Base-by-base conservation (phyloP, 179 eudicot genomes). In the Pouteria campechiana region DNA sequence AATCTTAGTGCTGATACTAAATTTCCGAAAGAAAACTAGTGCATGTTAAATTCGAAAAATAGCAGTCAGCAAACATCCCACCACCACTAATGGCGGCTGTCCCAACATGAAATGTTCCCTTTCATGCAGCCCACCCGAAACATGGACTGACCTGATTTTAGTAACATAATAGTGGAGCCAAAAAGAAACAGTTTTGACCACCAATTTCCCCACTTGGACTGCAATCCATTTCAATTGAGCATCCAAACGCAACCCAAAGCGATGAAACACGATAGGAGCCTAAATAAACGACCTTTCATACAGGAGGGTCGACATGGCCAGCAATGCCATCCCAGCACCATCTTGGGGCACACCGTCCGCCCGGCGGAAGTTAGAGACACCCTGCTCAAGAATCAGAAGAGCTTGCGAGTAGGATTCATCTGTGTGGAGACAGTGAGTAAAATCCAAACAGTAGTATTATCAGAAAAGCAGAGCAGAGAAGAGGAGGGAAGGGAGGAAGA, bases 361-460 rank as follows among this genome's bases (percentile, higher is more conserved):
- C 37, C 57, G 55, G 48, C 57, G 58, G 17, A 68, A 65, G 57
- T 64, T 63, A 14, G 72, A 59, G 37, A 81, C 55, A 30, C 98
- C 81, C 67, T 90, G 98, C 41, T 90, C 93, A 41, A 90, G 60
- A 28, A 90, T 72, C 52, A 86, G 68, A 22, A 68, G 56, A 48
- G 78, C 93, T 73, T 65, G 66, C 35, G 72, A 68, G 18, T 76
- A 86, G 9, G 95, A 79, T 44, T 79, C 95, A 55, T 90, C 98
- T 81, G 58, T 73, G 62, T 16, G 43, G 25, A 45, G 8, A 31
- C n/a, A n/a, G n/a, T 11, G 7, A 0, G 6, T 3, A 11, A 14
- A 44, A 17, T 2, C 19, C 7, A 5, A 2, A 32, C 6, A 6
- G 19, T 12, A 4, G 24, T 20, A 2, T 31, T 2, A n/a, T n/a